A percentile compares a stretch with the other conserved stretches of the same genome.
Evolutionary conservation across 345 rosid genomes (phyloP).

Genomic region (Microcos paniculata): DNA sequence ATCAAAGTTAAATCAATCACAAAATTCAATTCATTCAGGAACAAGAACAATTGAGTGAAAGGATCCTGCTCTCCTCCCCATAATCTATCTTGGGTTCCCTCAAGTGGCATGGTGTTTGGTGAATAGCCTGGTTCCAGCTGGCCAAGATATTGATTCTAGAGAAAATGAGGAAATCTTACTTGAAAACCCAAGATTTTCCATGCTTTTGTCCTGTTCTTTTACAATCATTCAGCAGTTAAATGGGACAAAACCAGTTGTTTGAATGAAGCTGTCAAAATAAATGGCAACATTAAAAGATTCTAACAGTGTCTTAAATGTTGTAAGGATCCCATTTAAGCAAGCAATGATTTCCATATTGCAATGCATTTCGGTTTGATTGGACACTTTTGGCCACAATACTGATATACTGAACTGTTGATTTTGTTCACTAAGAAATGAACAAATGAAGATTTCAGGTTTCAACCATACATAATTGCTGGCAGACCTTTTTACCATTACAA

Average conservation of each 20-base stretch:
- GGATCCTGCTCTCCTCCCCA: background rate
- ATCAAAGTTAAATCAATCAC: background rate
- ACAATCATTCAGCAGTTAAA: slow-evolving; percentile 7
- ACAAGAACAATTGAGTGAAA: background rate
- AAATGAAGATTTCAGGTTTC: background rate
- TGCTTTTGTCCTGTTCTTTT: background rate
- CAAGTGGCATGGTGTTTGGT: background rate
- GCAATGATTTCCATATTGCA: too few species aligned
- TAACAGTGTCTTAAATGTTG: background rate
- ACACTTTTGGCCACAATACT: background rate
- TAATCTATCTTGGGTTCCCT: background rate
- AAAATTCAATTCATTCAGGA: background rate
- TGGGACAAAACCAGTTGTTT: slow-evolving; percentile 10
- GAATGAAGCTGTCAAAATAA: background rate
- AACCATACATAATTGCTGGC: background rate
- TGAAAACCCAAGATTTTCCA: background rate
- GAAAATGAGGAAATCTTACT: background rate
- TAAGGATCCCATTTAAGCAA: too few species aligned
- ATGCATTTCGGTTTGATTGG: background rate
- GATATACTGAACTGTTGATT: background rate
- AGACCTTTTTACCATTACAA: background rate
- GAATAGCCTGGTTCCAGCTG: slow-evolving; percentile 6
- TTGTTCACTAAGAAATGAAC: background rate
- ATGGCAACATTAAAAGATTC: background rate
- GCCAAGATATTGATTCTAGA: background rate